A percentile compares a stretch with the other conserved stretches of the same genome.
phyloP scores from a whole-genome alignment of 2,329 filamentous ascomycete species.

The Fusarium pseudocircinatum region DNA sequence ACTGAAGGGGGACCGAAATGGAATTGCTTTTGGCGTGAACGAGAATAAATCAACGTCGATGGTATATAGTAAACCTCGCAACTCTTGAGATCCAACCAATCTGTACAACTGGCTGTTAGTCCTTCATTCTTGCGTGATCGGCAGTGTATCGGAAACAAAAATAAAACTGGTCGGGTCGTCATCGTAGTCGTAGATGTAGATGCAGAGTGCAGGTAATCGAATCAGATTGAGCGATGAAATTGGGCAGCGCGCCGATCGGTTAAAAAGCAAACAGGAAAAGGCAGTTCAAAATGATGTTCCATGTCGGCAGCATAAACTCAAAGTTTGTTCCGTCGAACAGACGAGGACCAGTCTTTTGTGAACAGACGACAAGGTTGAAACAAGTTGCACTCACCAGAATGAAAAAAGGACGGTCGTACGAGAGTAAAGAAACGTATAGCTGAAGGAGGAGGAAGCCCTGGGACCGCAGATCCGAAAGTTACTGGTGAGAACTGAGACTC shows the following conservation, averaged over 20 bases:
- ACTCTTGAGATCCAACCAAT: constrained; percentile 14
- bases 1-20: constrained; percentile 1
- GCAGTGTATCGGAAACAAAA: neutral
- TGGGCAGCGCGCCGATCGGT: neutral
- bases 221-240: neutral
- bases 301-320: neutral
- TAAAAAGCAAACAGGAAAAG: neutral
- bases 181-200: neutral
- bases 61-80: constrained; percentile 19
- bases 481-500: constrained; percentile 22
- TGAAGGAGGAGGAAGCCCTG: constrained; percentile 21
- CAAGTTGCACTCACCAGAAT: constrained; percentile 34
- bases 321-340: neutral
- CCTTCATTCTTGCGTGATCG: neutral
- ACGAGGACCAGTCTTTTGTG: neutral
- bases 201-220: neutral
- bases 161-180: neutral
- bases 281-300: neutral
- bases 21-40: constrained; percentile 27
- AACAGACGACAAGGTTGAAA: neutral
- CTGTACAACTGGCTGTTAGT: constrained; percentile 14
- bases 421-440: constrained; percentile 15
- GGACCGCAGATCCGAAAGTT: constrained; percentile 30
- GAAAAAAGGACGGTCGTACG: constrained; percentile 27
- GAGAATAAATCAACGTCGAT: constrained; percentile 10